Evolutionary conservation across 257 asterid species (phyloP).

Genomic region (Solanum arcanum): DNA sequence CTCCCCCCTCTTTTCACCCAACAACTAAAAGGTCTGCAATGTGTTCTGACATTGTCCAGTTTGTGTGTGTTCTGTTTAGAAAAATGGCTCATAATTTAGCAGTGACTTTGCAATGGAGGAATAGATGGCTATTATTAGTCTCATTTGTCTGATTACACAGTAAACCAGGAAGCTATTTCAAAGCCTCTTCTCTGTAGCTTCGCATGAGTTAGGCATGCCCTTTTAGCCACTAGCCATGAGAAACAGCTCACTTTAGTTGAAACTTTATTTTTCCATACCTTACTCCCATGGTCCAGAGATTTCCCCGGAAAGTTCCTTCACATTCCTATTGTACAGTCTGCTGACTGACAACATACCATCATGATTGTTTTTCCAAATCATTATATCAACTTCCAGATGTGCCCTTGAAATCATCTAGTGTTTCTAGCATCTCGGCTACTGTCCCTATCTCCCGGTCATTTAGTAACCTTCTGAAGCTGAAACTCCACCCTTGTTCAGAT

Average conservation of each 20-base stretch:
- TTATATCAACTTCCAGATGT: background rate
- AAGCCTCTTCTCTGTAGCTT: no score
- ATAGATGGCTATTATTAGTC: no score
- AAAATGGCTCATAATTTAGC: no score
- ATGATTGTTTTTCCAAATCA: background rate
- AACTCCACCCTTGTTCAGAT: background rate
- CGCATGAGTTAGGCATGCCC: no score
- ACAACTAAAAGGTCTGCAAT: no score
- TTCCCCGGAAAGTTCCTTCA: background rate
- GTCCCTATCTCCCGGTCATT: background rate
- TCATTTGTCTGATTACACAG: no score
- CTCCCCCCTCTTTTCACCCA: no score
- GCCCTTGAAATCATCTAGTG: background rate
- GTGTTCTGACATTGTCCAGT: no score
- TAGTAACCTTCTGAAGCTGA: background rate
- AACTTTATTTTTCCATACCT: background rate
- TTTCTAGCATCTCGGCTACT: background rate
- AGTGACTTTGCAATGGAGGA: no score
- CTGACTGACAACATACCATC: background rate
- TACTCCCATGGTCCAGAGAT: background rate
- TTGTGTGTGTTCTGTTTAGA: no score
- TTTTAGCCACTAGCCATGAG: background rate
- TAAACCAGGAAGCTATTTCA: no score
- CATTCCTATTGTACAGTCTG: background rate
- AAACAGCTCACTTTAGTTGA: background rate